Evolutionary conservation across 768 basidiomycete species (phyloP).

Genomic region (Hysterangium stoloniferum): DNA sequence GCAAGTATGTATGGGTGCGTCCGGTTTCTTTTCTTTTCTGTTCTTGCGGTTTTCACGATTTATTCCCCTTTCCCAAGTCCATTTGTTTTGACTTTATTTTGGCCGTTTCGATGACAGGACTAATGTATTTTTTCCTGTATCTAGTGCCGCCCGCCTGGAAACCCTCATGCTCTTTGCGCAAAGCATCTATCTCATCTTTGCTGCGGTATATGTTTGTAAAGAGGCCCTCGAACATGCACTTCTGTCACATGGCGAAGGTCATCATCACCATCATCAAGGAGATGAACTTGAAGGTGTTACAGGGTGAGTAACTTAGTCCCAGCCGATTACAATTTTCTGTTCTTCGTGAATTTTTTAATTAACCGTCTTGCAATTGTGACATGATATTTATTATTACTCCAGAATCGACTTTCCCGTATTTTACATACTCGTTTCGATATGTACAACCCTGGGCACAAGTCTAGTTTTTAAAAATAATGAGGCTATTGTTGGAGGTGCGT

Average conservation of each 20-base stretch:
- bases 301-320: too few species aligned
- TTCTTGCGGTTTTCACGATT: slow-evolving; percentile 19
- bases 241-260: slow-evolving; percentile 45
- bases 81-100: slow-evolving; percentile 8
- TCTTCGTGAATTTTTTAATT: too few species aligned
- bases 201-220: slow-evolving; percentile 92
- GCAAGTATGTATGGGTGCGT: slow-evolving; percentile 57
- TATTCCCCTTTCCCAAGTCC: neutral
- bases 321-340: too few species aligned
- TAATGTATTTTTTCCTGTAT: neutral
- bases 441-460: slow-evolving; percentile 51
- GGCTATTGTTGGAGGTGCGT: neutral
- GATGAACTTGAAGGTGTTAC: slow-evolving; percentile 20
- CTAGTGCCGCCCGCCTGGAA: slow-evolving; percentile 57
- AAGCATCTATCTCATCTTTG: slow-evolving; percentile 88
- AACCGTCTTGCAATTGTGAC: neutral
- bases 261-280: slow-evolving; percentile 54
- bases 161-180: slow-evolving; percentile 81
- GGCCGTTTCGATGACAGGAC: neutral
- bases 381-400: neutral
- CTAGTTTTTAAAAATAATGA: slow-evolving; percentile 39
- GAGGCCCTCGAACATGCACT: slow-evolving; percentile 92
- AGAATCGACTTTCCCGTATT: slow-evolving; percentile 64
- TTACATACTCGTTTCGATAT: slow-evolving; percentile 45
- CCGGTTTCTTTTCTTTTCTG: slow-evolving; percentile 14